These are phyloP conservation scores for Mucor ambiguus DNA, from an alignment of 371 early-diverging fungal species.

Conservation along the genomic window DNA sequence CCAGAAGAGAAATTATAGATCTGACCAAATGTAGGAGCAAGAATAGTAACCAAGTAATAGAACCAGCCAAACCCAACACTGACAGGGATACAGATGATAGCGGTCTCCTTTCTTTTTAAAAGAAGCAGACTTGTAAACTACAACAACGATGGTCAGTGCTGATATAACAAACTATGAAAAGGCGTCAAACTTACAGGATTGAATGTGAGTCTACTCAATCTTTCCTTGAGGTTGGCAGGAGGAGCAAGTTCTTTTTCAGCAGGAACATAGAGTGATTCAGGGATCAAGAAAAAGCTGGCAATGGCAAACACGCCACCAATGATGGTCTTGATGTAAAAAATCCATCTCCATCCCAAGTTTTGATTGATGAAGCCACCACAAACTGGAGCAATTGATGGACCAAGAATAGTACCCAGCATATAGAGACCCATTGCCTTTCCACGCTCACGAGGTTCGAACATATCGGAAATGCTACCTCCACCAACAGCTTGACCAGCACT, in stretches of 20 bases:
- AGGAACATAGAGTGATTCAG: constrained; percentile 49
- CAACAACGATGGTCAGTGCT: too few relatives aligned
- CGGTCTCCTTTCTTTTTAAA: constrained; percentile 20
- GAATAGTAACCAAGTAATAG: constrained; percentile 47
- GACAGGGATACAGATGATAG: constrained; percentile 25
- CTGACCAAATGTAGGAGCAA: constrained; percentile 37
- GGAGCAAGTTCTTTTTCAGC: neutral
- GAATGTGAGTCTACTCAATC: constrained; percentile 25
- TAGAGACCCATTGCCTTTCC: constrained; percentile 44
- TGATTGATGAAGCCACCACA: constrained; percentile 56
- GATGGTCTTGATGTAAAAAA: constrained; percentile 53
- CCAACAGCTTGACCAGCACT: constrained; percentile 40
- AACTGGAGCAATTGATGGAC: constrained; percentile 56
- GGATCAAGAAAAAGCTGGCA: constrained; percentile 41
- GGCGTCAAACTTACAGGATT: constrained; percentile 38
- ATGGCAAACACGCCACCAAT: constrained; percentile 50
- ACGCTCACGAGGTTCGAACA: constrained; percentile 35
- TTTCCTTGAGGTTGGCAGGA: constrained; percentile 6
- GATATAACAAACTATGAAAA: too few relatives aligned
- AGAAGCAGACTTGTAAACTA: constrained; percentile 30
- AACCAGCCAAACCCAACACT: constrained; percentile 49
- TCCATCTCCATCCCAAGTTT: constrained; percentile 59
- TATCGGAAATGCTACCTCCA: constrained; percentile 41
- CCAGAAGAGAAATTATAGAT: constrained; percentile 48
- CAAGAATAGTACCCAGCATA: constrained; percentile 48